Evolutionary conservation across 225 moss, liverwort and hornwort species (phyloP).

Genomic region (Ulota crispa): DNA sequence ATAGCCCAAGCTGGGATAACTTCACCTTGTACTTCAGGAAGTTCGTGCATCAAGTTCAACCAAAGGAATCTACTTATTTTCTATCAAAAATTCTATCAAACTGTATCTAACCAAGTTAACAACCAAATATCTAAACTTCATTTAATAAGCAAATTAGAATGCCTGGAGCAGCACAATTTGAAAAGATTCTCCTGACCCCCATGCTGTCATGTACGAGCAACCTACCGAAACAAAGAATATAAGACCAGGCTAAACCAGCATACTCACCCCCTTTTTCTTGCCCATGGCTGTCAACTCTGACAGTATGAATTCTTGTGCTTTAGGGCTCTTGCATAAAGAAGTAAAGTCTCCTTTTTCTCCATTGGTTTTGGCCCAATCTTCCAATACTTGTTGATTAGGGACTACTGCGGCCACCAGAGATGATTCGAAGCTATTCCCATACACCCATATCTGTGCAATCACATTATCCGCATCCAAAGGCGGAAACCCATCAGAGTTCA

Average conservation of each 20-base stretch:
- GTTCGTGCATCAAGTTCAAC: neutral
- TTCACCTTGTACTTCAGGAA: slow-evolving; percentile 3
- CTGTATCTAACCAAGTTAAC: neutral
- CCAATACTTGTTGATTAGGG: slow-evolving; percentile 48
- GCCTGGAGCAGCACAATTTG: neutral
- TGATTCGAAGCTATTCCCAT: slow-evolving; percentile 84
- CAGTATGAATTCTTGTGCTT: slow-evolving; percentile 45
- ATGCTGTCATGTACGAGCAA: neutral
- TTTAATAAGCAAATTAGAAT: slow-evolving; percentile 12
- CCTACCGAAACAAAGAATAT: neutral
- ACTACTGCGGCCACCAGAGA: slow-evolving; percentile 68
- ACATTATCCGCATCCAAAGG: neutral
- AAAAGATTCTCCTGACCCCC: neutral
- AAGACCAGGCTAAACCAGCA: neutral
- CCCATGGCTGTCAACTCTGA: slow-evolving; percentile 49
- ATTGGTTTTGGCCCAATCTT: slow-evolving; percentile 59
- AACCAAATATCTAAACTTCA: neutral
- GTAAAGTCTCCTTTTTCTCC: slow-evolving; percentile 49
- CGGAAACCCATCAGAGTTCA: slow-evolving; percentile 8
- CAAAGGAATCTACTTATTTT: neutral
- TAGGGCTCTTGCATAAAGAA: slow-evolving; percentile 40
- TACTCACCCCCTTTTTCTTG: slow-evolving; percentile 58
- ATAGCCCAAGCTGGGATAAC: neutral
- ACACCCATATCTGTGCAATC: slow-evolving; percentile 74
- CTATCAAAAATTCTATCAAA: neutral